These are phyloP conservation scores for Mycena floridula DNA, from an alignment of 768 basidiomycete genomes.

Conservation along the genomic window DNA sequence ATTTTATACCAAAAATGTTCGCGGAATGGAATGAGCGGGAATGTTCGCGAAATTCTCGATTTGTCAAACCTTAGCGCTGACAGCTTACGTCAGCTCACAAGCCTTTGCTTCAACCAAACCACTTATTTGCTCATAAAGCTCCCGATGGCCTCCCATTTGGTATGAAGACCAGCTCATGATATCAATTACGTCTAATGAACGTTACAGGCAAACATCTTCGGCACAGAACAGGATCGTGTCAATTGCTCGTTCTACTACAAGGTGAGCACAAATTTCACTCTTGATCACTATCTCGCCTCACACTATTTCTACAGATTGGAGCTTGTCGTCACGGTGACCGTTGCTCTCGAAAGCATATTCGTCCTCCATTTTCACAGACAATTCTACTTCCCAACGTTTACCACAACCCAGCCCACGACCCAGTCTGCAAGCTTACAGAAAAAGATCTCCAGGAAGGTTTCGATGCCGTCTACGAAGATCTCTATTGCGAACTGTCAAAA, in stretches of 20 bases:
- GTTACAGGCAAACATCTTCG: conserved; percentile 86
- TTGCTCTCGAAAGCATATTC: conserved; percentile 97
- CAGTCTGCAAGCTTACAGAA: conserved; percentile 80
- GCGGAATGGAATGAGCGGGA: no score
- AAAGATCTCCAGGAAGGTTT: conserved; percentile 89
- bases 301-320: conserved; percentile 62
- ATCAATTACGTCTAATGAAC: neutral
- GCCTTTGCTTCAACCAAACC: no score
- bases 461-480: conserved; percentile 91
- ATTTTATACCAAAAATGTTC: no score
- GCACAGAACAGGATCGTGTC: conserved; percentile 91
- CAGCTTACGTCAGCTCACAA: no score
- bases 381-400: conserved; percentile 96
- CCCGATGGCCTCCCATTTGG: conserved; percentile 72
- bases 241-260: conserved; percentile 99
- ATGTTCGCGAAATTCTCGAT: no score
- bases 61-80: no score
- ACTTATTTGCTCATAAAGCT: no score
- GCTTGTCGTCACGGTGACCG: conserved; percentile 98
- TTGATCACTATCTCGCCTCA: conserved; percentile 4
- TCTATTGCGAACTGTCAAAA: conserved; percentile 91
- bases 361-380: conserved; percentile 95
- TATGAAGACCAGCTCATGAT: conserved; percentile 25
- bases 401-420: conserved; percentile 95
- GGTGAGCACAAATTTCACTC: conserved; percentile 42